Evolutionary conservation across 176 grass and related monocot species (phyloP), one percentile per base, ranked within the genome.

Genomic region (Themeda triandra): DNA sequence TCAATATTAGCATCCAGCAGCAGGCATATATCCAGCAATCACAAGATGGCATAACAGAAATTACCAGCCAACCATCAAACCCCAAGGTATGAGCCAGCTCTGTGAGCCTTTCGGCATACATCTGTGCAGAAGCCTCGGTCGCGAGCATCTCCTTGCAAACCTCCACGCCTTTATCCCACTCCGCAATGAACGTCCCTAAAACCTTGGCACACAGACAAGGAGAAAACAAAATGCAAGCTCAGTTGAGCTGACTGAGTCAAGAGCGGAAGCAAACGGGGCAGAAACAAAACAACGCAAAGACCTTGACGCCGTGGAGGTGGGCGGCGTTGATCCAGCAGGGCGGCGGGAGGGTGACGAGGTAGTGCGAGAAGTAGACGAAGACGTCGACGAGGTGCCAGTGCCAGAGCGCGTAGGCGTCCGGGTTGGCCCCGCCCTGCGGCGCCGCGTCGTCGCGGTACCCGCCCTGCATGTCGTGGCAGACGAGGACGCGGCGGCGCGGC

Each of bases 21-120:
- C 17, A 80, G 18, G 71, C 69, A 83, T 21, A 65, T 17, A 1
- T 13, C 46, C 10, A 35, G 73, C 1, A 30, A 80, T 62, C 13
- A 49, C 8, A 75, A 60, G 36, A 71, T 48, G 60, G 0, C 28
- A 64, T 29, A 28, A n/a, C 23, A 78, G 59, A 54, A 71, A 90
- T 86, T 95, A 98, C 93, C 77, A 95, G 93, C 96, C 96, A 98
- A 29, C 96, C 96, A 75, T 98, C 96, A 53, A 98, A 98, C 29
- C 96, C 87, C 81, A 95, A 82, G 15, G 39, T 28, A 44, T 39
- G 62, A 82, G 96, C 91, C 48, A 98, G 80, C 78, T 98, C 93
- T 46, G 96, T 62, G 54, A 98, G 78, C 40, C 89, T 91, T 33
- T 94, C 81, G 2, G 96, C 96, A 84, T 95, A 95, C 91, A 95